Conservation (phyloP, 345 rosid species). For the Hibiscus mutabilis region DNA sequence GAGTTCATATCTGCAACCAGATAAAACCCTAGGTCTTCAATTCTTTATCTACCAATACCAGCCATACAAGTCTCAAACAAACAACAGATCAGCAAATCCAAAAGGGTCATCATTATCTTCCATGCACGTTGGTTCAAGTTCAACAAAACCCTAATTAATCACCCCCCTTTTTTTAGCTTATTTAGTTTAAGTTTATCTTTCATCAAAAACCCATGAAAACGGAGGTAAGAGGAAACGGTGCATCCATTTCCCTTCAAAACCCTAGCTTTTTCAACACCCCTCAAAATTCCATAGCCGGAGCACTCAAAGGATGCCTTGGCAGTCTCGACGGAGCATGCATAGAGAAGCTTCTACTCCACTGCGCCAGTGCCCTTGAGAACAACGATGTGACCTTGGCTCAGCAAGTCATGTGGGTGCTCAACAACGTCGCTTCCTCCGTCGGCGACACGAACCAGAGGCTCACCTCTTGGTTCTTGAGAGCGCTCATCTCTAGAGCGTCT, state of each 20-base stretch:
- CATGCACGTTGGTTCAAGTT: conserved; percentile 18
- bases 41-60: conserved; percentile 18
- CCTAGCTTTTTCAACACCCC: conserved; percentile 30
- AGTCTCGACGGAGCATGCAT: conserved; percentile 65
- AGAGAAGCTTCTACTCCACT: conserved; percentile 68
- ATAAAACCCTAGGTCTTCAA: conserved; percentile 33
- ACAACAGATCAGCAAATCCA: neutral
- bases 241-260: conserved; percentile 39
- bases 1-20: conserved; percentile 4
- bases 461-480: conserved; percentile 52
- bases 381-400: conserved; percentile 66
- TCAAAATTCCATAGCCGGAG: conserved; percentile 42
- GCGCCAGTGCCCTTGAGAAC: conserved; percentile 60
- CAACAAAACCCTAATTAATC: conserved; percentile 11
- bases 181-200: neutral
- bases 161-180: neutral
- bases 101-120: conserved; percentile 6
- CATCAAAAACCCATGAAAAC: conserved; percentile 33
- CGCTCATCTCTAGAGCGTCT: conserved; percentile 57
- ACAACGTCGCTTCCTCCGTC: conserved; percentile 53
- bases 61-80: conserved; percentile 13
- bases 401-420: conserved; percentile 83
- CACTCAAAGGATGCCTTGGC: conserved; percentile 51
- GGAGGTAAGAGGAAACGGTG: conserved; percentile 31
- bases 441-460: conserved; percentile 73